Conservation (phyloP, 2,329 filamentous ascomycete species). For the Cladophialophora bantiana region DNA sequence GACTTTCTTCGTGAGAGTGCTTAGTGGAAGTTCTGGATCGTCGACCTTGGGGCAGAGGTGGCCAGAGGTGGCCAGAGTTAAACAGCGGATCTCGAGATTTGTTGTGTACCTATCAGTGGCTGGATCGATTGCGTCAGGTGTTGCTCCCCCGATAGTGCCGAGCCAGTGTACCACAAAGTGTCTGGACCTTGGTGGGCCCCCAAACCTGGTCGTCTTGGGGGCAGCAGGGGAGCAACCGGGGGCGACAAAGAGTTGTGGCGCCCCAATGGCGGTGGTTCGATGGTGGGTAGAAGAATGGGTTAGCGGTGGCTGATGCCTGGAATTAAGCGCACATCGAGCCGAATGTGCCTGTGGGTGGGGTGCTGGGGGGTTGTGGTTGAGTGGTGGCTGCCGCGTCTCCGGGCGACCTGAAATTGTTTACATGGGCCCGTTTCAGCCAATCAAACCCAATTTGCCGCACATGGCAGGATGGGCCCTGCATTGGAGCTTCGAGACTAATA, state of each 20-base stretch:
- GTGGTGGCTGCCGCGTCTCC: not conserved
- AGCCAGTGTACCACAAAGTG: not conserved
- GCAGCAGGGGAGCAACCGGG: not conserved
- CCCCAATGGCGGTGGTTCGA: slow-evolving; percentile 7
- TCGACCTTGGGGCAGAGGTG: not conserved
- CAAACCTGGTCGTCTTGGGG: not conserved
- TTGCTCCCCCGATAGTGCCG: not conserved
- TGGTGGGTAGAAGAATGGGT: slow-evolving; percentile 7
- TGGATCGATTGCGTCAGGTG: slow-evolving; percentile 19
- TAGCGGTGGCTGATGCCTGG: slow-evolving; percentile 20
- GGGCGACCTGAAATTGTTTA: slow-evolving; percentile 10
- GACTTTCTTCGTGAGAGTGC: not conserved
- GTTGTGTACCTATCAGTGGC: slow-evolving; percentile 5
- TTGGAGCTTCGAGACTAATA: not conserved
- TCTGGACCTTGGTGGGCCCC: slow-evolving; percentile 7
- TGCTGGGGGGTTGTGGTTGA: not conserved
- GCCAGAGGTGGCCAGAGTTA: slow-evolving; percentile 2
- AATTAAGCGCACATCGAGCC: slow-evolving; percentile 1
- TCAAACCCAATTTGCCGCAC: not conserved
- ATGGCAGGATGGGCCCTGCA: not conserved
- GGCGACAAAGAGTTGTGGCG: slow-evolving; percentile 15
- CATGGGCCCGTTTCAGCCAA: slow-evolving; percentile 9
- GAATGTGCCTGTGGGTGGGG: slow-evolving; percentile 3
- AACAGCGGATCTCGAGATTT: not conserved
- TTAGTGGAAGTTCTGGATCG: slow-evolving; percentile 10